Evolutionary conservation across 2,329 filamentous ascomycete species (phyloP).

Genomic region (Trichophyton verrucosum): DNA sequence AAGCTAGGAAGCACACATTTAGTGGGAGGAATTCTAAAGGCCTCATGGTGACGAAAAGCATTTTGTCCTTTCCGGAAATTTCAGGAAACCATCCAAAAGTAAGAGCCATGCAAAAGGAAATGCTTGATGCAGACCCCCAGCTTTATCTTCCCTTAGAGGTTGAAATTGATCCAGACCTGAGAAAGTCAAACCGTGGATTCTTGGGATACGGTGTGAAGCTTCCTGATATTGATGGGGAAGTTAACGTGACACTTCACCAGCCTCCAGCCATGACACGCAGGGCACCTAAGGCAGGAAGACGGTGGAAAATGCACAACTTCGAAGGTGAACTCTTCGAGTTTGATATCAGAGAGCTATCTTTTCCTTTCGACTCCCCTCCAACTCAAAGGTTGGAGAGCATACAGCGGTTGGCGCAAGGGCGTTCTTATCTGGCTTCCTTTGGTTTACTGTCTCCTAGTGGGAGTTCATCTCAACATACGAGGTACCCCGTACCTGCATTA

Average conservation of each 20-base stretch:
- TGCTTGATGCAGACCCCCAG: slow-evolving; percentile 35
- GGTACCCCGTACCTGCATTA: slow-evolving; percentile 8
- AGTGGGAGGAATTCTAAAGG: slow-evolving; percentile 38
- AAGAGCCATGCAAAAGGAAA: slow-evolving; percentile 37
- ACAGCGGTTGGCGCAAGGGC: background rate
- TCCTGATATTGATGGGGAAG: slow-evolving; percentile 22
- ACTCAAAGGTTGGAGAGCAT: slow-evolving; percentile 7
- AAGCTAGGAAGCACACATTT: slow-evolving; percentile 42
- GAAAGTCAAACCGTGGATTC: slow-evolving; percentile 16
- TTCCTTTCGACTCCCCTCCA: background rate
- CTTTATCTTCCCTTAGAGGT: slow-evolving; percentile 35
- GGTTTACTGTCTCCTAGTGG: background rate
- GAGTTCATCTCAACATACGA: background rate
- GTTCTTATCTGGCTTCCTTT: slow-evolving; percentile 10
- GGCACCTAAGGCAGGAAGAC: slow-evolving; percentile 3
- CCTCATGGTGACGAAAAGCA: slow-evolving; percentile 36
- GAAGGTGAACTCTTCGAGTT: background rate
- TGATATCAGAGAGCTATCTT: background rate
- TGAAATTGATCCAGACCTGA: slow-evolving; percentile 26
- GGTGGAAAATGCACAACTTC: background rate
- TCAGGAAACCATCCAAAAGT: slow-evolving; percentile 35
- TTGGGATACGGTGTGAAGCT: slow-evolving; percentile 12
- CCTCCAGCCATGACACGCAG: slow-evolving; percentile 23
- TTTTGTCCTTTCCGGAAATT: slow-evolving; percentile 39
- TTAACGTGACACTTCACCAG: slow-evolving; percentile 27